Evolutionary conservation across 2,329 filamentous ascomycete genomes (phyloP).

Genomic region (Paracorniculantispora psalliotae): DNA sequence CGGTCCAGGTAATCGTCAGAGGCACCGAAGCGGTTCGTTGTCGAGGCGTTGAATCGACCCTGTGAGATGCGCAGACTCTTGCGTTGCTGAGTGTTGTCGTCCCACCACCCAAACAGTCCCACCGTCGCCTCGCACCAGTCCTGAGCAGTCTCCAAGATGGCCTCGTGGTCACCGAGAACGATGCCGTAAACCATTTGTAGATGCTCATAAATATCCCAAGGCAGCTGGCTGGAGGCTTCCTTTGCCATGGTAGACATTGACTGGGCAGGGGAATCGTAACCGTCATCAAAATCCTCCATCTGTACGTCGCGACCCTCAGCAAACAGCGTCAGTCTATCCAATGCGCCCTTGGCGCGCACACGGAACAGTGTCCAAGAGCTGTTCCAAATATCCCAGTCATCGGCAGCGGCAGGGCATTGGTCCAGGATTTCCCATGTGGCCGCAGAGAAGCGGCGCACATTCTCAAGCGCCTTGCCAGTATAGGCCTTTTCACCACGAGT

Average conservation of each 20-base stretch:
- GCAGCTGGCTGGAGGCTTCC: slow-evolving; percentile 80
- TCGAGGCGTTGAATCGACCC: slow-evolving; percentile 34
- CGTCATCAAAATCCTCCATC: slow-evolving; percentile 25
- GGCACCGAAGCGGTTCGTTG: slow-evolving; percentile 40
- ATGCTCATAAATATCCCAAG: slow-evolving; percentile 86
- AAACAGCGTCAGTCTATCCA: slow-evolving; percentile 69
- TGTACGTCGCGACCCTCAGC: slow-evolving; percentile 66
- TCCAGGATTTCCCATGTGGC: slow-evolving; percentile 66
- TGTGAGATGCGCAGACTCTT: slow-evolving; percentile 37
- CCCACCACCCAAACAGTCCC: slow-evolving; percentile 86
- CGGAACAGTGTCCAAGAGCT: slow-evolving; percentile 82
- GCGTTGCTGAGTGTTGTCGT: slow-evolving; percentile 59
- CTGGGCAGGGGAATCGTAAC: slow-evolving; percentile 36
- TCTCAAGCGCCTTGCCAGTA: slow-evolving; percentile 67
- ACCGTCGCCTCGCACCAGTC: slow-evolving; percentile 92
- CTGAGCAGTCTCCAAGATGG: slow-evolving; percentile 71
- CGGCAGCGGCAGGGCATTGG: slow-evolving; percentile 62
- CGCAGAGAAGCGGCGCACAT: slow-evolving; percentile 67
- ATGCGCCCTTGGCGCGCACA: slow-evolving; percentile 62
- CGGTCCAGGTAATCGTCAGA: slow-evolving; percentile 68
- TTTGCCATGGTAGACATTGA: slow-evolving; percentile 61
- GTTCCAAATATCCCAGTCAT: slow-evolving; percentile 78
- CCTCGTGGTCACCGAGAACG: slow-evolving; percentile 67
- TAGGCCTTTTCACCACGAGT: slow-evolving; percentile 64
- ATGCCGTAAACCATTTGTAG: slow-evolving; percentile 77